Evolutionary conservation across 164 flowering plant species (phyloP), one percentile per base, ranked within the genome.

Genomic region (Warburgia ugandensis): DNA sequence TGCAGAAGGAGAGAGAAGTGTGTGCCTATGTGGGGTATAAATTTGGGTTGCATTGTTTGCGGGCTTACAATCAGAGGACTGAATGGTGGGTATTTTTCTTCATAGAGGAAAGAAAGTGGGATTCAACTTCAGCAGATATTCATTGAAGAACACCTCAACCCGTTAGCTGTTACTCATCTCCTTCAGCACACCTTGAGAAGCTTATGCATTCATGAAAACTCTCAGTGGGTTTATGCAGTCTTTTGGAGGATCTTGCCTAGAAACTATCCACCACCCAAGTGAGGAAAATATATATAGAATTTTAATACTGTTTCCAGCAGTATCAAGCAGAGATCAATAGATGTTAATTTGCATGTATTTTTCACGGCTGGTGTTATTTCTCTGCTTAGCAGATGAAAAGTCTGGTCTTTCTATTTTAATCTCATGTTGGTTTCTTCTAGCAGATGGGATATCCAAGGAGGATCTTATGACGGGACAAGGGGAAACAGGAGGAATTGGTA

Each of bases 401-500:
- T 37, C 1, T 37, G 14, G 4, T 37, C n/a, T 37, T 12, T 6
- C 5, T 37, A 16, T 37, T 45, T 4, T 25, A 20, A 36, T 35
- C 22, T 50, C 14, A 17, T 8, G 13, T 37, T 31, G 16, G 12
- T 36, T 35, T 33, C 25, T 29, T 13, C 19, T 55, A 23, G 51
- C 56, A 88, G 99, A 69, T 92, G 99, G 96, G 99, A 88, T 72
- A 52, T 74, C 45, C 95, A 81, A 71, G 86, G 77, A 63, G 96
- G 86, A 68, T 76, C 77, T 20, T 82, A 72, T 74, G 95, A 88
- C 54, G 81, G 96, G 69, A 77, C 89, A 45, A 80, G 96, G 79
- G 98, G 95, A 55, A 87, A 83, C 67, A 83, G 96, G 52, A 92
- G 95, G 53, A 92, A 92, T 67, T 92, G 98, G 98, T 91, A 81